These are phyloP conservation scores for Globisporangium echinulatum DNA, from an alignment of 352 stramenopile species.

Conservation along the genomic window DNA sequence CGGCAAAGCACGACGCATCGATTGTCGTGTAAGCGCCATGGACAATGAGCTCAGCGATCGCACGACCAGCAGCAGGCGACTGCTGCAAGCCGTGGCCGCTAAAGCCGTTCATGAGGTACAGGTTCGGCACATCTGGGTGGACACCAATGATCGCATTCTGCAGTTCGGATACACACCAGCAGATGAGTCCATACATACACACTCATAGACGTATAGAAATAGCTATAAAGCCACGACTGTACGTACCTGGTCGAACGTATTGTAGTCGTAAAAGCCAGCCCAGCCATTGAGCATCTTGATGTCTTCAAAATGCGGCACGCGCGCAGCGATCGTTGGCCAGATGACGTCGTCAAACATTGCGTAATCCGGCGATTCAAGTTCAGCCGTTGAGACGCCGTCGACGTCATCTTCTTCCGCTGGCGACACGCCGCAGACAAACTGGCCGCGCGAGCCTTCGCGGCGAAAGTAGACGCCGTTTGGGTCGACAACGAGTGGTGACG, in stretches of 20 bases:
- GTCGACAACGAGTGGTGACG: constrained; percentile 70
- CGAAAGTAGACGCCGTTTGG: constrained; percentile 77
- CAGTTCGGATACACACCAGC: neutral
- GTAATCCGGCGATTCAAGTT: constrained; percentile 65
- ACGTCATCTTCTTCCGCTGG: constrained; percentile 50
- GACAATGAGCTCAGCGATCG: constrained; percentile 69
- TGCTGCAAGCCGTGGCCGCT: constrained; percentile 80
- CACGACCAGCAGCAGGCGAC: constrained; percentile 63
- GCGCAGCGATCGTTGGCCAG: constrained; percentile 74
- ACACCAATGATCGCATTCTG: constrained; percentile 80
- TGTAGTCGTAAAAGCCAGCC: constrained; percentile 86
- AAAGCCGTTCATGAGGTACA: constrained; percentile 83
- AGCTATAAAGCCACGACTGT: neutral
- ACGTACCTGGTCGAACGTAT: constrained; percentile 74
- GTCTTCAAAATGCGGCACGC: constrained; percentile 69
- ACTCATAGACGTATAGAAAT: no score
- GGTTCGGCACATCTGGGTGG: constrained; percentile 72
- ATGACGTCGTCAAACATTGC: constrained; percentile 69
- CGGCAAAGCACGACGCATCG: constrained; percentile 62
- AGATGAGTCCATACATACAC: neutral
- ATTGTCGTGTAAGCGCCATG: constrained; percentile 69
- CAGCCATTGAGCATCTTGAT: constrained; percentile 76
- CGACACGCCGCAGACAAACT: constrained; percentile 71
- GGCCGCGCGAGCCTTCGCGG: constrained; percentile 55
- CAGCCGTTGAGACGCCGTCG: constrained; percentile 53